Conservation (phyloP, 2,329 filamentous ascomycete genomes). For the Aspergillus tamarii region DNA sequence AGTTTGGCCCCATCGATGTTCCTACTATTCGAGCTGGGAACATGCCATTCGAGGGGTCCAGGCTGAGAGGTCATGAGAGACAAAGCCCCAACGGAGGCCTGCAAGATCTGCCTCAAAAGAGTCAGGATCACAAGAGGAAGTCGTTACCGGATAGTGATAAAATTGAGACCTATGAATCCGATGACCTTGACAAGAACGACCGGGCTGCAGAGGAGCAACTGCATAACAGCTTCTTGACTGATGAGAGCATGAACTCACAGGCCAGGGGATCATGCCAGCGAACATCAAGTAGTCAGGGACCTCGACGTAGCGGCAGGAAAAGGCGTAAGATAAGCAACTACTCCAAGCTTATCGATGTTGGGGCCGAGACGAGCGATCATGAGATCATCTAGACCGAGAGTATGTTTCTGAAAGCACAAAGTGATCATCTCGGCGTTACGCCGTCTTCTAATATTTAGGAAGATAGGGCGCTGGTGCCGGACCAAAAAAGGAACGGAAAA, state of each 20-base stretch:
- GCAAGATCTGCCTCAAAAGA: neutral
- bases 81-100: neutral
- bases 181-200: constrained; percentile 14
- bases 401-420: neutral
- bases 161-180: neutral
- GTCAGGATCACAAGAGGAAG: neutral
- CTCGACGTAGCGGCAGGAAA: constrained; percentile 27
- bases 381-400: constrained; percentile 11
- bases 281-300: constrained; percentile 10
- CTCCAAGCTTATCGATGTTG: constrained; percentile 34
- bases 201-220: constrained; percentile 3
- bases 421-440: neutral
- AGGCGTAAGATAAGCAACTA: constrained; percentile 38
- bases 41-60: neutral
- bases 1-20: constrained; percentile 4
- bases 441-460: too few species aligned
- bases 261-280: neutral
- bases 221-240: neutral
- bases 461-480: neutral
- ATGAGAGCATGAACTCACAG: neutral
- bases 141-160: neutral
- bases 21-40: neutral
- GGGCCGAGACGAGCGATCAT: constrained; percentile 25
- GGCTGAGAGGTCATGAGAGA: neutral
- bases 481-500: too few species aligned